Base-by-base conservation (phyloP, 345 rosid species). In the Boechera stricta region DNA sequence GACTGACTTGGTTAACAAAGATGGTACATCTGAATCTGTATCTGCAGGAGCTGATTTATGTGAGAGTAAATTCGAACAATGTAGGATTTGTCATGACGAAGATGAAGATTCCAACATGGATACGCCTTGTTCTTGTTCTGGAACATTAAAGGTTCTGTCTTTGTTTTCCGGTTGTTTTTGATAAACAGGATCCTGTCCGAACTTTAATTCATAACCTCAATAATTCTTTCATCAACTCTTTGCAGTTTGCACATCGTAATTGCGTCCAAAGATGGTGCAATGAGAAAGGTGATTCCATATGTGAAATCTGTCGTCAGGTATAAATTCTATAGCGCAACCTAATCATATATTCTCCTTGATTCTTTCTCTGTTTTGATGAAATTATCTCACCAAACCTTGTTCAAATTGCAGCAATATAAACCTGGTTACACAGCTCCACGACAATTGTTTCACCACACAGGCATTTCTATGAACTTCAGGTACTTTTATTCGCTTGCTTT, bases 31-130 rank as follows among this genome's bases (percentile, higher is more conserved):
- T 12, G 82, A 80, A 28, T 70, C 77, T 73, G 76, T 86, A 42
- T 12, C 71, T 8, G 68, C 45, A 39, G 76, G 33, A 59, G 77
- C 77, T 81, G 90, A 84, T 56, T 64, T 65, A 54, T 81, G 74
- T 72, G 77, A 83, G 10, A 74, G 9, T 31, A 82, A 83, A 67
- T 61, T 85, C 60, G 90, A 76, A 41, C 85, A 87, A 48, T 94
- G 98, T 78, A 85, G 91, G 79, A 91, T 94, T 80, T 94, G 98
- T 81, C 98, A 94, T 53, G 98, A 94, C 32, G 97, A 94, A 78
- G 97, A 89, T 49, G 84, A 90, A 76, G 84, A 81, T 75, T 67
- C 75, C 29, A 89, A 87, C 67, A 86, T 90, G 97, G 98, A 94
- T 81, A 70, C 71, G 9, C 98, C 97, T 0, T 91, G 97, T 79